A percentile compares a stretch with the other conserved stretches of the same genome.
Evolutionary conservation across 352 stramenopile genomes (phyloP).

Genomic region (Globisporangium cystogenes): DNA sequence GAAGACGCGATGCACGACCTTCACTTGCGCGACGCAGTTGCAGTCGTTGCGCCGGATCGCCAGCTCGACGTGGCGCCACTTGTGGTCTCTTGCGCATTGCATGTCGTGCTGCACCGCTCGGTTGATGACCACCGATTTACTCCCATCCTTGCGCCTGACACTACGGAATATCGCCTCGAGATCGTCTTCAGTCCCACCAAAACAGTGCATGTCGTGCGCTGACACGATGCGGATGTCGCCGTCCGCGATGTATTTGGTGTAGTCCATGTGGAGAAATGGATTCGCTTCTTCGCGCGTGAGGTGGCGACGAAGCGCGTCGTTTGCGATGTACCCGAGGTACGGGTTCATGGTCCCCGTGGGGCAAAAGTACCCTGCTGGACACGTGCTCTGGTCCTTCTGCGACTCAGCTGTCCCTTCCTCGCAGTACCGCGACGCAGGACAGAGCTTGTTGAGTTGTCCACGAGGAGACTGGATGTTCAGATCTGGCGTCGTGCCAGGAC

Average conservation of each 20-base stretch:
- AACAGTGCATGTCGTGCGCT: conserved; percentile 89
- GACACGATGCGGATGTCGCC: conserved; percentile 86
- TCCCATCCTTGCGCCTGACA: conserved; percentile 3
- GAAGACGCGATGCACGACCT: conserved; percentile 87
- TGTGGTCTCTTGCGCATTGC: conserved; percentile 91
- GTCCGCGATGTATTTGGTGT: conserved; percentile 89
- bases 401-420: conserved; percentile 79
- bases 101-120: conserved; percentile 67
- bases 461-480: conserved; percentile 80
- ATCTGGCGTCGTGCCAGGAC: conserved; percentile 93
- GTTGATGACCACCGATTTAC: conserved; percentile 35
- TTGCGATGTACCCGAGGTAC: conserved; percentile 79
- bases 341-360: conserved; percentile 91
- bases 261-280: conserved; percentile 57
- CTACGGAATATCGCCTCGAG: conserved; percentile 52
- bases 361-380: conserved; percentile 93
- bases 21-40: conserved; percentile 87
- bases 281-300: conserved; percentile 60
- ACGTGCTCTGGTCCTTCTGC: conserved; percentile 71
- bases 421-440: conserved; percentile 88
- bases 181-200: conserved; percentile 84
- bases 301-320: conserved; percentile 85
- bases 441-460: conserved; percentile 88
- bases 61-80: conserved; percentile 88
- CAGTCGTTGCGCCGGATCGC: conserved; percentile 90